These are phyloP conservation scores for Blastobotrys aristatus DNA, from an alignment of 1,139 yeast species.

Conservation along the genomic window DNA sequence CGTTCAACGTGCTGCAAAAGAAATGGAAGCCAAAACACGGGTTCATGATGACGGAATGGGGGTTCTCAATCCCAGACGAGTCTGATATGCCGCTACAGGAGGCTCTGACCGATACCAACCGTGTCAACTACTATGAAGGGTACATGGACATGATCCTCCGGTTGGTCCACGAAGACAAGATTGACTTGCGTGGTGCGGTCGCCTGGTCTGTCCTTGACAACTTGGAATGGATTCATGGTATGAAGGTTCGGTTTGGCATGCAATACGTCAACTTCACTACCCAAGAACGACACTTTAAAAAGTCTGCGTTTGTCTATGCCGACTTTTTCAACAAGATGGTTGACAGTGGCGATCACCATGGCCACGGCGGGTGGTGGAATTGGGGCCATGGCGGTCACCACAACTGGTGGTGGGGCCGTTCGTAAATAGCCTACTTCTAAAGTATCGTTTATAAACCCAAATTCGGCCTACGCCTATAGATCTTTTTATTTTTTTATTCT, in stretches of 20 bases:
- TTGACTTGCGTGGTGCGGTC: constrained; percentile 34
- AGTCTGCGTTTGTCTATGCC: constrained; percentile 31
- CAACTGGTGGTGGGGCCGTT: no score
- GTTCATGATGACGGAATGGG: constrained; percentile 31
- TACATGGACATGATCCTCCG: constrained; percentile 34
- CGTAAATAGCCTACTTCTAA: no score
- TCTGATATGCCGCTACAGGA: constrained; percentile 18
- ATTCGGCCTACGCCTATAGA: no score
- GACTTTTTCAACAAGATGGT: constrained; percentile 19
- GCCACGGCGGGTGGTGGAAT: no score
- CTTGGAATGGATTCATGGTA: constrained; percentile 37
- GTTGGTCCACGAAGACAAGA: constrained; percentile 28
- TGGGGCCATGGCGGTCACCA: no score
- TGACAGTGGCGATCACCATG: constrained; percentile 19
- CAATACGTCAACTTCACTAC: constrained; percentile 37
- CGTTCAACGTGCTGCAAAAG: constrained; percentile 14
- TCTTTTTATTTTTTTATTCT: no score
- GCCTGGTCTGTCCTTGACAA: constrained; percentile 39
- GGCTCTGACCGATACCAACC: constrained; percentile 7
- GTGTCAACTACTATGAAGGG: constrained; percentile 20
- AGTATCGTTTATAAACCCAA: no score
- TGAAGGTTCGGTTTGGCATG: constrained; percentile 29
- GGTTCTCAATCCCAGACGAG: constrained; percentile 35
- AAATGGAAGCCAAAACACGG: constrained; percentile 18
- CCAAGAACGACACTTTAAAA: constrained; percentile 35